These are phyloP conservation scores for Stagonosporopsis chrysanthemi DNA, from an alignment of 2,329 filamentous ascomycete species.

Conservation along the genomic window DNA sequence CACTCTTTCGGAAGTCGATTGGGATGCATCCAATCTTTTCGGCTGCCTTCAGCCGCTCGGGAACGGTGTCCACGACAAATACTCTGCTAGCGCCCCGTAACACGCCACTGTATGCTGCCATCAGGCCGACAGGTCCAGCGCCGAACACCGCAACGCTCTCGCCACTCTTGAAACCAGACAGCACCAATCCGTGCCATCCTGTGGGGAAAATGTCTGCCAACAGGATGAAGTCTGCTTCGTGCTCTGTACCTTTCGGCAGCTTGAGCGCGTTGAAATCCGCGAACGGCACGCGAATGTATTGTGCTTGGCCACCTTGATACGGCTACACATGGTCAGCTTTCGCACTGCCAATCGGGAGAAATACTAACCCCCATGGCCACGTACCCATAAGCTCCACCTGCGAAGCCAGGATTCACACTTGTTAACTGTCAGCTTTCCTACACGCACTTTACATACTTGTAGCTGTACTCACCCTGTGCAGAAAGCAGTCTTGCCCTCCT, in stretches of 20 bases:
- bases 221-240: constrained; percentile 67
- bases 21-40: constrained; percentile 68
- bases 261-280: constrained; percentile 72
- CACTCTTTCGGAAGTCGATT: constrained; percentile 67
- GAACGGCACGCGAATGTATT: constrained; percentile 70
- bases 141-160: constrained; percentile 72
- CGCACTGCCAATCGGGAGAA: neutral
- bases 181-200: constrained; percentile 65
- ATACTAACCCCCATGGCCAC: constrained; percentile 62
- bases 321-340: constrained; percentile 29
- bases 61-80: constrained; percentile 69
- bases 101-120: constrained; percentile 70
- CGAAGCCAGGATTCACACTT: constrained; percentile 65
- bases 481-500: constrained; percentile 70
- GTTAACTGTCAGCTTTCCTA: neutral
- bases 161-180: constrained; percentile 66
- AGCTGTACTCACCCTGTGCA: constrained; percentile 62
- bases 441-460: neutral
- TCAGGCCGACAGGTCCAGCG: constrained; percentile 68
- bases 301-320: constrained; percentile 65
- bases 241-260: constrained; percentile 66
- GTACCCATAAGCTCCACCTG: constrained; percentile 67
- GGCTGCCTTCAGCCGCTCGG: constrained; percentile 65
- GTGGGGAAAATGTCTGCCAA: constrained; percentile 60
- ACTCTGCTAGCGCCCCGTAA: constrained; percentile 68